Base-by-base conservation (phyloP, 306 rosid species). In the Acmispon strigosus region DNA sequence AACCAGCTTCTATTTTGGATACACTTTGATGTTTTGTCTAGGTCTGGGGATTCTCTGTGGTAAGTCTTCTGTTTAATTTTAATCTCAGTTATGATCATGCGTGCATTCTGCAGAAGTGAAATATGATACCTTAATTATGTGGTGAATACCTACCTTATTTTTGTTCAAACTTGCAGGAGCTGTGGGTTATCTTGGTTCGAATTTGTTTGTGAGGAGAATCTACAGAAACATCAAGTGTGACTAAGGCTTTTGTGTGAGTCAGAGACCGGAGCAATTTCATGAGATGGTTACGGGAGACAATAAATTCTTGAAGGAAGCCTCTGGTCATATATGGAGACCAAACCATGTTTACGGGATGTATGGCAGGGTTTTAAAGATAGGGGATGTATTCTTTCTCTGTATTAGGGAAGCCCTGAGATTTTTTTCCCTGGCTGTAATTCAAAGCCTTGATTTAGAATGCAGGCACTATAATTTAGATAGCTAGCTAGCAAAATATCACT, bases 211-310 rank as follows among this genome's bases (percentile, higher is more conserved):
- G 84, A 88, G 98, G 86, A 93, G 94, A 90, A 93, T 93, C 87
- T 93, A 93, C 87, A 88, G 97, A 80, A 93, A 93, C 86, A 93
- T 93, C 86, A 93, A 93, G 82, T 93, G 98, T 32, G 99, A 95
- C 84, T 95, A 89, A 84, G 84, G 78, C 56, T 57, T 73, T 65
- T 71, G 45, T 2, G 64, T 20, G 59, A 43, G 79, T 67, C 53
- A n/a, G 44, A 76, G 80, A 79, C 82, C 86, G 53, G 81, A 78
- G 81, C 81, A 80, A 81, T 82, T 92, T 78, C 80, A 54, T 17
- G 19, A 70, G 61, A 5, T 63, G 68, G 68, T 72, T 67, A 53
- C 60, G 29, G 43, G 76, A 66, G 76, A 60, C 68, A 58, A 57
- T 59, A 75, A 70, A 65, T 81, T 80, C 52, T 18, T 72, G 72